Evolutionary conservation across 163 green algal species (phyloP).

Genomic region (Prototheca wickerhamii): DNA sequence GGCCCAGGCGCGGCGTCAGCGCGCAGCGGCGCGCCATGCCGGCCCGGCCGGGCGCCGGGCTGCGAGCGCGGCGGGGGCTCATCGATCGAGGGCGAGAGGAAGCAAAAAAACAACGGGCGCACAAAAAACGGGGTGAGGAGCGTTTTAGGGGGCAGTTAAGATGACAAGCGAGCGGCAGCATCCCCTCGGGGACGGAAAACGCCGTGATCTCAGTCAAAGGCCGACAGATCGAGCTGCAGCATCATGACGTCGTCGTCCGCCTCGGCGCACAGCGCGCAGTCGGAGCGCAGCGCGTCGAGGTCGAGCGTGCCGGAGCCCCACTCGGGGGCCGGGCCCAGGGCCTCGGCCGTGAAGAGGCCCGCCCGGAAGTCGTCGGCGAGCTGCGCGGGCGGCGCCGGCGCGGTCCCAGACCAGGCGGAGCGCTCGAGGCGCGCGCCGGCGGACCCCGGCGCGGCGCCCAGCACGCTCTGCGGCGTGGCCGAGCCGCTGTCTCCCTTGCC

Average conservation of each 20-base stretch:
- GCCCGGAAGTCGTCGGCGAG: not conserved
- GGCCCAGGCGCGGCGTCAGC: too few species aligned
- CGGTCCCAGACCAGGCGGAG: not conserved
- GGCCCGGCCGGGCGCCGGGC: too few species aligned
- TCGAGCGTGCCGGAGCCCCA: slow-evolving; percentile 1
- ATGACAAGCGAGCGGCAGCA: too few species aligned
- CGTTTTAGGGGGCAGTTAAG: too few species aligned
- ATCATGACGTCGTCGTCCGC: slow-evolving; percentile 14
- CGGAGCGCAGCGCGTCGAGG: not conserved
- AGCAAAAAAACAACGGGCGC: too few species aligned
- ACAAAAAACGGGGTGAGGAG: too few species aligned
- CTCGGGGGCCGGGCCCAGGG: not conserved
- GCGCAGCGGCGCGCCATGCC: too few species aligned
- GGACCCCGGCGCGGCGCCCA: not conserved
- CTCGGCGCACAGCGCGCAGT: not conserved
- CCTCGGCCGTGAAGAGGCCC: not conserved
- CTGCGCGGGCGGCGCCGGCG: not conserved
- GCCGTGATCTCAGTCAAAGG: slow-evolving; percentile 1
- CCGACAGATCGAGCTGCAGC: slow-evolving; percentile 14
- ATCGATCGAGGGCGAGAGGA: too few species aligned
- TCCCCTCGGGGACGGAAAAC: too few species aligned
- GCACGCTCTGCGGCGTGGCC: not conserved
- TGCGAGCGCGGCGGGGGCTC: too few species aligned
- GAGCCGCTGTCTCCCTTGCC: too few species aligned
- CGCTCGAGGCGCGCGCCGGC: too few species aligned